These are phyloP conservation scores for Pulveroboletus sp. DNA, from an alignment of 768 basidiomycete species.

Conservation along the genomic window DNA sequence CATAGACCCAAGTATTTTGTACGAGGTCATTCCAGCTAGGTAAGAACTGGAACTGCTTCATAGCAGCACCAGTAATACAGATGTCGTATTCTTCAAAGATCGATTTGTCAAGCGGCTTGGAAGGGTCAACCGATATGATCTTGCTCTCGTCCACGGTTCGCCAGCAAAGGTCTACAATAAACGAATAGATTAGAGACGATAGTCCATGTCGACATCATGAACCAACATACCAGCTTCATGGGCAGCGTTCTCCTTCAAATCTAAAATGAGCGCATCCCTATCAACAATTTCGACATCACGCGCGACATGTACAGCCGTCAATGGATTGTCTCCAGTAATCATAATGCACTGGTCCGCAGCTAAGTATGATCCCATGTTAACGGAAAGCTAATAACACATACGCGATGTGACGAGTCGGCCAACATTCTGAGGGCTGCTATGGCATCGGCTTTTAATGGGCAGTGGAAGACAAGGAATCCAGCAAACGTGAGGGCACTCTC, in stretches of 20 bases:
- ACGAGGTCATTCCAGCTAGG: slow-evolving; percentile 79
- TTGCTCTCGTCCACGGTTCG: slow-evolving; percentile 89
- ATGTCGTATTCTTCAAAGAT: slow-evolving; percentile 90
- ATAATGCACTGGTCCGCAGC: slow-evolving; percentile 72
- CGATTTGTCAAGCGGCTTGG: slow-evolving; percentile 67
- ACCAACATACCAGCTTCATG: slow-evolving; percentile 58
- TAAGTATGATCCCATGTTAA: background rate
- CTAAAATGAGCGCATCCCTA: slow-evolving; percentile 88
- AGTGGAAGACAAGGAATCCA: slow-evolving; percentile 99
- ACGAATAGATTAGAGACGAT: background rate
- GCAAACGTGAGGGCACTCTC: slow-evolving; percentile 78
- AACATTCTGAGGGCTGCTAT: slow-evolving; percentile 89
- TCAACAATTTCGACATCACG: slow-evolving; percentile 96
- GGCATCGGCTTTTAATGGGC: slow-evolving; percentile 92
- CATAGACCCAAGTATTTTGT: slow-evolving; percentile 97
- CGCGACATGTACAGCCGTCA: slow-evolving; percentile 96
- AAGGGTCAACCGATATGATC: slow-evolving; percentile 80
- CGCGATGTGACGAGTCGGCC: slow-evolving; percentile 92
- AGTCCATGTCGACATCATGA: background rate
- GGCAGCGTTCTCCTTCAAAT: slow-evolving; percentile 75
- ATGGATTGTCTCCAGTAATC: slow-evolving; percentile 98
- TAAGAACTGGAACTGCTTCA: slow-evolving; percentile 76
- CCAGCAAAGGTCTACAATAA: slow-evolving; percentile 74
- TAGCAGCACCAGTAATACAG: slow-evolving; percentile 90
- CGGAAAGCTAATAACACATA: slow-evolving; percentile 37